Evolutionary conservation across 768 basidiomycete species (phyloP).

Genomic region (Russula lepida): DNA sequence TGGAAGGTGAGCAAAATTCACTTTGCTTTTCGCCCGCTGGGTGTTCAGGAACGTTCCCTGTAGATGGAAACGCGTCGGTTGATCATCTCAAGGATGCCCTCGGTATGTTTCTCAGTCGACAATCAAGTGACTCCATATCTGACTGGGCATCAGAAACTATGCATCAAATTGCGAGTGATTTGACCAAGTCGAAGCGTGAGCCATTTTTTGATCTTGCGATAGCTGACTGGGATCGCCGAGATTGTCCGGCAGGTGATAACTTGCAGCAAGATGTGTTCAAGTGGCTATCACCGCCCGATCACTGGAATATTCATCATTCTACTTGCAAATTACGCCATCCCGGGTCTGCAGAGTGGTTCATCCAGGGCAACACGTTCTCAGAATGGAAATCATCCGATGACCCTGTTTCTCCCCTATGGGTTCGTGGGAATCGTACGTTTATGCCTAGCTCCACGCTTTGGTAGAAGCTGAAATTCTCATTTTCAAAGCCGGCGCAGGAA

Average conservation of each 20-base stretch:
- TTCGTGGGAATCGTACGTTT: background rate
- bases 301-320: background rate
- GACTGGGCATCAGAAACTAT: background rate
- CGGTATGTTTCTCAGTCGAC: background rate
- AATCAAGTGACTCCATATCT: background rate
- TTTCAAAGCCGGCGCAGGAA: background rate
- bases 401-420: background rate
- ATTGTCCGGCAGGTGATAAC: background rate
- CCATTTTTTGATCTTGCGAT: background rate
- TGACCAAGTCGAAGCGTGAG: background rate
- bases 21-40: too few relatives aligned
- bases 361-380: background rate
- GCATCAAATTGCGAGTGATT: background rate
- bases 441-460: background rate
- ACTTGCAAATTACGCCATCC: background rate
- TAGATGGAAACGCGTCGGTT: background rate
- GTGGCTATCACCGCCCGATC: background rate
- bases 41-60: background rate
- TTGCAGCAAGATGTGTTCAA: background rate
- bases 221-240: background rate
- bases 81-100: background rate
- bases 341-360: background rate
- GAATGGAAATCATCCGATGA: background rate
- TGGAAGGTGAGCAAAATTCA: background rate
- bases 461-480: background rate